Conservation (phyloP, 1,284 basidiomycete genomes). For the Cutaneotrichosporon arboriforme region DNA sequence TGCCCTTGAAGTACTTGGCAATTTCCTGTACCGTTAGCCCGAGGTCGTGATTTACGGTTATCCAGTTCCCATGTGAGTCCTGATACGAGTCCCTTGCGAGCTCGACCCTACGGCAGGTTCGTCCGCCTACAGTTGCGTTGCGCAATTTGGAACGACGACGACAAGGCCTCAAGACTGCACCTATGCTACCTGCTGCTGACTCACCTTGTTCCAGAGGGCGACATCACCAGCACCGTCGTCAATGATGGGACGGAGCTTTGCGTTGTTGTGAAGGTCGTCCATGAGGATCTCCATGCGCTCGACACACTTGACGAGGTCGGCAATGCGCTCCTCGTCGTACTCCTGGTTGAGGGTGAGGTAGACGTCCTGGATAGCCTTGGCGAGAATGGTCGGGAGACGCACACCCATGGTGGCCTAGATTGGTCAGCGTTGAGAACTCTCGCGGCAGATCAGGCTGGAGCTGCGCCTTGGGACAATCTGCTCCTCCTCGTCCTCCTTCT, state of each 20-base stretch:
- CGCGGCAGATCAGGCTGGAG: neutral
- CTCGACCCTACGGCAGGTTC: too few relatives aligned
- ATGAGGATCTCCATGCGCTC: conserved; percentile 79
- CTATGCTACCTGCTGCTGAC: too few relatives aligned
- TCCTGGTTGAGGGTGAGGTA: conserved; percentile 82
- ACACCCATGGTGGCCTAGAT: conserved; percentile 77
- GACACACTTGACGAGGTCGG: conserved; percentile 82
- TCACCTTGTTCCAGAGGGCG: conserved; percentile 86
- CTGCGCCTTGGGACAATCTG: neutral
- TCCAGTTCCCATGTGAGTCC: too few relatives aligned
- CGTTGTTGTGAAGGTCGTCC: conserved; percentile 71
- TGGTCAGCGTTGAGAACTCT: neutral
- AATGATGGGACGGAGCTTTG: conserved; percentile 74
- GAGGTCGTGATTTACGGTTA: neutral
- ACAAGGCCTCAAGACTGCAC: too few relatives aligned
- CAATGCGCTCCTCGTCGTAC: conserved; percentile 74
- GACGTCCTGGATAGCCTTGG: conserved; percentile 91
- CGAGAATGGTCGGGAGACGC: conserved; percentile 87
- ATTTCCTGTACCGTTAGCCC: conserved; percentile 55
- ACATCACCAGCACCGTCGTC: conserved; percentile 94
- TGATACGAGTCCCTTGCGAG: too few relatives aligned
- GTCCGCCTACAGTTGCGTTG: too few relatives aligned
- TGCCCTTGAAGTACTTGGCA: conserved; percentile 87
- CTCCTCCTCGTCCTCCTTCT: too few relatives aligned
- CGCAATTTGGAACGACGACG: too few relatives aligned